phyloP scores from a whole-genome alignment of 129 eudicot species.

The Kitagawia praeruptora region DNA sequence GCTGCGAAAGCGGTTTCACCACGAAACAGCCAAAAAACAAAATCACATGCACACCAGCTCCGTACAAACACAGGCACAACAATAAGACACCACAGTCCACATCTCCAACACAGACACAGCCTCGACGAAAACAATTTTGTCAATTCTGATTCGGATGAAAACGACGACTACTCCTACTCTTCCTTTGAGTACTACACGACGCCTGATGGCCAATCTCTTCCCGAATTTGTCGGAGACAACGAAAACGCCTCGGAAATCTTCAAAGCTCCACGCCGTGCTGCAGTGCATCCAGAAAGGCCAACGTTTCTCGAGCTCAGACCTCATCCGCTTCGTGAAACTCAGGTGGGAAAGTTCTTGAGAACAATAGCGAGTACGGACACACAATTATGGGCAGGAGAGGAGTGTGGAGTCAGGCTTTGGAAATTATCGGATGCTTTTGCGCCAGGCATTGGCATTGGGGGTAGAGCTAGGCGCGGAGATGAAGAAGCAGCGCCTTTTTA shows the following conservation, averaged over 20 bases:
- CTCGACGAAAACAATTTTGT: slow-evolving; percentile 38
- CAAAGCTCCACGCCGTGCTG: slow-evolving; percentile 61
- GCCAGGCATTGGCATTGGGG: slow-evolving; percentile 65
- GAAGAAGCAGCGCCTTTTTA: slow-evolving; percentile 87
- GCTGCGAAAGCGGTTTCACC: not conserved
- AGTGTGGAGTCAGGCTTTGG: slow-evolving; percentile 89
- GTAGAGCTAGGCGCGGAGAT: slow-evolving; percentile 72
- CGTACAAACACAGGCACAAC: slow-evolving; percentile 63
- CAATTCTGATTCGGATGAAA: slow-evolving; percentile 14
- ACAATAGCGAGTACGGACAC: slow-evolving; percentile 78
- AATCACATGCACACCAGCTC: slow-evolving; percentile 57
- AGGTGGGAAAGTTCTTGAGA: slow-evolving; percentile 72
- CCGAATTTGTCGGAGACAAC: slow-evolving; percentile 54
- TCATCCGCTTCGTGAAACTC: slow-evolving; percentile 89
- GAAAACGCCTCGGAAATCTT: slow-evolving; percentile 53
- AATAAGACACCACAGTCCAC: slow-evolving; percentile 32
- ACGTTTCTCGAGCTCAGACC: slow-evolving; percentile 82
- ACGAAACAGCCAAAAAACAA: slow-evolving; percentile 13
- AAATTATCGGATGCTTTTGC: slow-evolving; percentile 53
- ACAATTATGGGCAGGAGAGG: slow-evolving; percentile 95
- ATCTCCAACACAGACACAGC: slow-evolving; percentile 54
- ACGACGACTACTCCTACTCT: slow-evolving; percentile 21
- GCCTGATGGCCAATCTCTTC: slow-evolving; percentile 21
- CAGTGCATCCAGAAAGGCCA: slow-evolving; percentile 81
- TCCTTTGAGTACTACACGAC: not conserved